These are phyloP conservation scores for Cyanophora paradoxa DNA, from an alignment of 78 protist species.

Conservation along the genomic window DNA sequence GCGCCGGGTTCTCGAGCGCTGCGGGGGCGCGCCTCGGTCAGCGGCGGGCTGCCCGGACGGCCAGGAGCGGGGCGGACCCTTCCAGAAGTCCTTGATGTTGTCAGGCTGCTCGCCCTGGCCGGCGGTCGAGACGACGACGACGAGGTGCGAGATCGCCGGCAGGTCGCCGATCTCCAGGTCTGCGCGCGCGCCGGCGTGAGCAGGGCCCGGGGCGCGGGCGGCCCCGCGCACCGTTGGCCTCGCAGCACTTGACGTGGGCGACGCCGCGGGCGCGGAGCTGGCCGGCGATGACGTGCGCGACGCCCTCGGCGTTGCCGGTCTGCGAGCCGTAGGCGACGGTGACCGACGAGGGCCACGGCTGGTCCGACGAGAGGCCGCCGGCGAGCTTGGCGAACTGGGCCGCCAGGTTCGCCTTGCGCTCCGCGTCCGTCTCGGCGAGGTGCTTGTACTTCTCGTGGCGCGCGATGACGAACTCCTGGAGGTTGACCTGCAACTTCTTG, in stretches of 20 bases:
- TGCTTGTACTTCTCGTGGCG: neutral
- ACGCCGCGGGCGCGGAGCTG: neutral
- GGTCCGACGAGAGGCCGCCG: too few species aligned
- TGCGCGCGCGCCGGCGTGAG: neutral
- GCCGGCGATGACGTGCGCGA: constrained; percentile 12
- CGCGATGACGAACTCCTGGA: neutral
- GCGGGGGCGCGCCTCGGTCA: too few species aligned
- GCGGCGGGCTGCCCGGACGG: too few species aligned
- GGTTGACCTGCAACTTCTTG: neutral
- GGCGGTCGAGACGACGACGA: constrained; percentile 40
- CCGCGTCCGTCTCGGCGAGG: neutral
- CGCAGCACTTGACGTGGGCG: neutral
- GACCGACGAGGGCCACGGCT: too few species aligned
- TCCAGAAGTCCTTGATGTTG: constrained; percentile 49
- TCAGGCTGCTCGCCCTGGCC: constrained; percentile 60
- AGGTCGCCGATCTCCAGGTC: constrained; percentile 23
- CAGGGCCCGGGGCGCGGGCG: neutral
- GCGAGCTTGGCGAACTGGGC: too few species aligned
- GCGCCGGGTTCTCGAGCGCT: constrained; percentile 13
- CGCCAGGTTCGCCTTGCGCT: constrained; percentile 3
- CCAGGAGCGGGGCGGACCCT: too few species aligned
- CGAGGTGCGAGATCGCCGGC: neutral
- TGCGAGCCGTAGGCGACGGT: constrained; percentile 47
- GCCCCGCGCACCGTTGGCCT: neutral
- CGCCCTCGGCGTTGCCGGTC: constrained; percentile 52